phyloP scores from a whole-genome alignment of 2,329 filamentous ascomycete species.

The Colletotrichum chlorophyti region DNA sequence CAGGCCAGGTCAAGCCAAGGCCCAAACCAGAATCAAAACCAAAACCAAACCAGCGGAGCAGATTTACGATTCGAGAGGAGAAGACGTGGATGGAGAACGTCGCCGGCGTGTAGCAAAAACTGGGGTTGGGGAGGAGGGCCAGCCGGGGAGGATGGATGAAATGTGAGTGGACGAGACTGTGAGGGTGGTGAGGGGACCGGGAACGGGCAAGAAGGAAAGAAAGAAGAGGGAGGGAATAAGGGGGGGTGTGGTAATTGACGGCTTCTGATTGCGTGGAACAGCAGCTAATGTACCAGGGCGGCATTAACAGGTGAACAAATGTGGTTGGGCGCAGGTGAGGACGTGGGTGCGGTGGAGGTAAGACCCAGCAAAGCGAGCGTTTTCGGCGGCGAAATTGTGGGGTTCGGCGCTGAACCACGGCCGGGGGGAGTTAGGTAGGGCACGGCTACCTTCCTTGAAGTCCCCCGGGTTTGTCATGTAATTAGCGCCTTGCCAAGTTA shows the following conservation, averaged over 20 bases:
- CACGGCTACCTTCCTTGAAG: no score
- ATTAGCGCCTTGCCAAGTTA: no score
- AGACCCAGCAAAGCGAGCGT: conserved; percentile 1
- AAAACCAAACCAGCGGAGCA: conserved; percentile 23
- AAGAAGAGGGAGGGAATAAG: no score
- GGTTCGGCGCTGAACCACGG: conserved; percentile 17
- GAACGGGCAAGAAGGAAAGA: no score
- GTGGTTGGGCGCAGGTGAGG: neutral
- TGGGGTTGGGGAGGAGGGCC: conserved; percentile 20
- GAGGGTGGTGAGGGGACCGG: no score
- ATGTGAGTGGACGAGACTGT: neutral
- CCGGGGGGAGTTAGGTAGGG: conserved; percentile 5
- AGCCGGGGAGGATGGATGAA: conserved; percentile 19
- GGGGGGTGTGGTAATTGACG: conserved; percentile 15
- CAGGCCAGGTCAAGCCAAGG: neutral
- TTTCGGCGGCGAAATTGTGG: conserved; percentile 25
- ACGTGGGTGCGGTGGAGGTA: neutral
- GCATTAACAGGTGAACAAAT: neutral
- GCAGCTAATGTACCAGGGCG: neutral
- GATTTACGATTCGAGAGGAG: conserved; percentile 24
- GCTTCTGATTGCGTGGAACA: conserved; percentile 18
- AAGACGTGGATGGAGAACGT: conserved; percentile 19
- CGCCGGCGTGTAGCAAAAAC: conserved; percentile 27
- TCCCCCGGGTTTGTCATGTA: neutral
- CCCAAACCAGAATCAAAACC: neutral